Percentiles rank a stretch among this genome's conserved stretches.
Conservation (phyloP, 257 asterid genomes). For the Solanum lycopersicoides region DNA sequence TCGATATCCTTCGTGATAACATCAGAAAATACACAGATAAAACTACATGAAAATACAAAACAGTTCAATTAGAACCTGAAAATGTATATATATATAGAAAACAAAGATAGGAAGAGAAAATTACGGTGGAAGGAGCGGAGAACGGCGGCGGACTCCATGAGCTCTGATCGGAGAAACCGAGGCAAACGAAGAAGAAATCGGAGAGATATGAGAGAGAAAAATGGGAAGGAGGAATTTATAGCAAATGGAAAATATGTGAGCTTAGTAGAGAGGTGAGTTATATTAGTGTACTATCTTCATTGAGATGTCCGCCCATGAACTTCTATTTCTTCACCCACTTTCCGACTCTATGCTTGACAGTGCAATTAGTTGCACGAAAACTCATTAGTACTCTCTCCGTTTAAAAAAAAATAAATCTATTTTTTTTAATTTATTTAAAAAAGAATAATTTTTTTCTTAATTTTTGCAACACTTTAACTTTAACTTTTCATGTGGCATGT, state of each 20-base stretch:
- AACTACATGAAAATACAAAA: background rate
- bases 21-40: background rate
- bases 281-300: slow-evolving; percentile 13
- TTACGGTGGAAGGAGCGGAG: slow-evolving; percentile 66
- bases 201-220: background rate
- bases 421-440: too few species aligned
- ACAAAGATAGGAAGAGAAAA: slow-evolving; percentile 2
- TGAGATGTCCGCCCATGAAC: slow-evolving; percentile 55
- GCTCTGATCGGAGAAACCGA: slow-evolving; percentile 7
- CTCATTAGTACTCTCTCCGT: too few species aligned
- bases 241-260: slow-evolving; percentile 2
- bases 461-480: too few species aligned
- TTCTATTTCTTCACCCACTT: slow-evolving; percentile 52
- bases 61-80: background rate
- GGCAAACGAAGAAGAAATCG: background rate
- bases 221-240: slow-evolving; percentile 3
- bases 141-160: slow-evolving; percentile 70
- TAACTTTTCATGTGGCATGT: too few species aligned
- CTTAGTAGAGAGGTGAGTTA: background rate
- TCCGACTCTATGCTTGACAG: background rate
- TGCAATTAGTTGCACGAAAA: background rate
- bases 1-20: background rate
- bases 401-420: too few species aligned
- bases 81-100: background rate
- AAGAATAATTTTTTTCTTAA: too few species aligned